Base-by-base conservation (phyloP, 2,329 filamentous ascomycete genomes). In the Trichoderma arundinaceum region DNA sequence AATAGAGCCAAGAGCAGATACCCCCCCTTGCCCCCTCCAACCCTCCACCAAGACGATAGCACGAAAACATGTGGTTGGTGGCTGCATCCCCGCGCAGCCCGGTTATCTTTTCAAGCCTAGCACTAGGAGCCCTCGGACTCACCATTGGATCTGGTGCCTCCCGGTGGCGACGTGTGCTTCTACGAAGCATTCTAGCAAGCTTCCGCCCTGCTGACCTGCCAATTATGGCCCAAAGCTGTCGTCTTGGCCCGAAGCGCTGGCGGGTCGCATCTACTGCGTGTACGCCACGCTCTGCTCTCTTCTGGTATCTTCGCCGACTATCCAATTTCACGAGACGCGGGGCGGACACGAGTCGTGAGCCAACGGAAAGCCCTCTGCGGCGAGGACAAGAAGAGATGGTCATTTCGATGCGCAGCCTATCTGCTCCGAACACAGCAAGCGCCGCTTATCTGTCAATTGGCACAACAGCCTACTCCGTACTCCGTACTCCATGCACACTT, bases 131-230 rank as follows among this genome's bases (percentile, higher is more conserved):
- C 28, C 33, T 43, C 46, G 9, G n/a, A n/a, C n/a, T n/a, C n/a
- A 35, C 56, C 44, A 62, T 65, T 62, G 57, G 64, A 62, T 66
- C 46, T 32, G 28, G 39, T 28, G 39, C 57, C 39, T 62, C 46
- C 35, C 28, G 49, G 65, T 64, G 59, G 65, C 58, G 59, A 66
- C 52, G 51, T 56, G 43, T 48, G 65, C 65, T 66, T 66, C 65
- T 51, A 66, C 58, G 58, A 52, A 64, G 65, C 43, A 44, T 66
- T 66, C 65, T 62, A 66, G 43, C 49, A 64, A 64, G 59, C 65
- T 66, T 66, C 65, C 4, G 51, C 52, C 65, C 59, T 64, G 65
- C 51, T 64, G 59, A 66, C 65, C 65, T 66, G 51, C 65, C 58
- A 44, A 48, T 66, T 44, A 39, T 35, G 59, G 39, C 51, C 48